Percentiles rank a stretch among this genome's conserved stretches.
Conservation (phyloP, 2,329 filamentous ascomycete genomes). For the Fusarium decemcellulare region DNA sequence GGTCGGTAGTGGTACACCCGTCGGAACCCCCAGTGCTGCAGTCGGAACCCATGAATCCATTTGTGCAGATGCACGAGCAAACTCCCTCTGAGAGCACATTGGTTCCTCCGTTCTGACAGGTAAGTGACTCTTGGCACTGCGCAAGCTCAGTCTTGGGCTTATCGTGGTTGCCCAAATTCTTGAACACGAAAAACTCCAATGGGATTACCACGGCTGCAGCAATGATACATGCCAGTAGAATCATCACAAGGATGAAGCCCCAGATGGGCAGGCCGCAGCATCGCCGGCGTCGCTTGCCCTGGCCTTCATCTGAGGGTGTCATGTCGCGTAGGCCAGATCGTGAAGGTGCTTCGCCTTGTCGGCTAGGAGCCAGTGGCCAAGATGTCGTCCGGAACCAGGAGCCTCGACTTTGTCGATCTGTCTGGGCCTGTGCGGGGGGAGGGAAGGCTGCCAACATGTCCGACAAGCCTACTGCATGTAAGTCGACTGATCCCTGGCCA, state of each 20-base stretch:
- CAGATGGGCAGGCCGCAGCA: slow-evolving; percentile 90
- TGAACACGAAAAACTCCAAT: slow-evolving; percentile 73
- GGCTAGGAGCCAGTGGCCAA: slow-evolving; percentile 63
- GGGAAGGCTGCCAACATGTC: slow-evolving; percentile 78
- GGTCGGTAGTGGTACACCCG: slow-evolving; percentile 68
- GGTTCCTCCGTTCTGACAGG: slow-evolving; percentile 85
- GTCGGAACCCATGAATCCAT: slow-evolving; percentile 80
- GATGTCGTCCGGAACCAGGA: slow-evolving; percentile 61
- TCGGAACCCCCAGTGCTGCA: slow-evolving; percentile 63
- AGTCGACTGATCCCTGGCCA: slow-evolving; percentile 55
- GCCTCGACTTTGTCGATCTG: slow-evolving; percentile 61
- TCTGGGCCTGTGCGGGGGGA: slow-evolving; percentile 65
- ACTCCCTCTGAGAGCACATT: slow-evolving; percentile 76
- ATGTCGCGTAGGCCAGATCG: slow-evolving; percentile 38
- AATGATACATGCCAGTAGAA: slow-evolving; percentile 80
- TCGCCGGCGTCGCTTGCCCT: slow-evolving; percentile 63
- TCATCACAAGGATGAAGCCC: slow-evolving; percentile 76
- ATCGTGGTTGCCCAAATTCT: slow-evolving; percentile 57
- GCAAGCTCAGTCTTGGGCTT: slow-evolving; percentile 56
- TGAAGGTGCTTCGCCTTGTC: slow-evolving; percentile 38
- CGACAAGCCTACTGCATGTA: slow-evolving; percentile 68
- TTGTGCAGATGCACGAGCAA: slow-evolving; percentile 90
- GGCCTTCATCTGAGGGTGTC: slow-evolving; percentile 42
- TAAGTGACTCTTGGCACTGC: slow-evolving; percentile 72
- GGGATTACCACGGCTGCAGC: slow-evolving; percentile 89